Evolutionary conservation across 1,284 basidiomycete genomes (phyloP).

Genomic region (Testicularia cyperi): DNA sequence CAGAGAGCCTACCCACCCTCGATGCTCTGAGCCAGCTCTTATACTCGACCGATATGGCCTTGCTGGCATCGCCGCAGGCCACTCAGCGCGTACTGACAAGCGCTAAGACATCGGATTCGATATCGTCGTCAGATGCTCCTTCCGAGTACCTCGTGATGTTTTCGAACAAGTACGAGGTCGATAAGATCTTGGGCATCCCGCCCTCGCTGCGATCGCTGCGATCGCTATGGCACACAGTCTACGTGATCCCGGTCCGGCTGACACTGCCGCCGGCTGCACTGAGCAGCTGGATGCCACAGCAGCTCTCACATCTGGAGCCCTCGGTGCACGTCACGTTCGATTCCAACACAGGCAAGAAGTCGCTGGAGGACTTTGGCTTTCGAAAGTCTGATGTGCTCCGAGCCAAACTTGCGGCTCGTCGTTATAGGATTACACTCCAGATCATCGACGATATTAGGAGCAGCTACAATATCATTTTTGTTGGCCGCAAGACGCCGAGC

Average conservation of each 20-base stretch:
- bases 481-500: constrained; percentile 4
- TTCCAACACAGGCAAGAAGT: constrained; percentile 3
- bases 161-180: constrained; percentile 19
- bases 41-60: constrained; percentile 11
- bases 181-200: constrained; percentile 16
- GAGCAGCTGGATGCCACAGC: no score
- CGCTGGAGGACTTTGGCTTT: constrained; percentile 8
- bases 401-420: constrained; percentile 10
- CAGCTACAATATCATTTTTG: constrained; percentile 30
- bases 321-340: no score
- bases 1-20: constrained; percentile 2
- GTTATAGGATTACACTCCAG: constrained; percentile 8
- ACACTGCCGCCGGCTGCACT: constrained; percentile 9
- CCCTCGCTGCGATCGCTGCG: constrained; percentile 1
- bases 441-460: constrained; percentile 14
- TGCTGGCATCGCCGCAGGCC: constrained; percentile 8
- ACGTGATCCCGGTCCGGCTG: constrained; percentile 17
- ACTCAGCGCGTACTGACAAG: no score
- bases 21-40: constrained; percentile 23
- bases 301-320: no score
- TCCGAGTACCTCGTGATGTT: constrained; percentile 22
- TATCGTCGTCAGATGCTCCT: background rate
- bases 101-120: background rate
- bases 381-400: constrained; percentile 14
- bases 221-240: constrained; percentile 1